A percentile compares a stretch with the other conserved stretches of the same genome.
Evolutionary conservation across 2,329 filamentous ascomycete species (phyloP).

Genomic region (Pyrenochaeta sp.): DNA sequence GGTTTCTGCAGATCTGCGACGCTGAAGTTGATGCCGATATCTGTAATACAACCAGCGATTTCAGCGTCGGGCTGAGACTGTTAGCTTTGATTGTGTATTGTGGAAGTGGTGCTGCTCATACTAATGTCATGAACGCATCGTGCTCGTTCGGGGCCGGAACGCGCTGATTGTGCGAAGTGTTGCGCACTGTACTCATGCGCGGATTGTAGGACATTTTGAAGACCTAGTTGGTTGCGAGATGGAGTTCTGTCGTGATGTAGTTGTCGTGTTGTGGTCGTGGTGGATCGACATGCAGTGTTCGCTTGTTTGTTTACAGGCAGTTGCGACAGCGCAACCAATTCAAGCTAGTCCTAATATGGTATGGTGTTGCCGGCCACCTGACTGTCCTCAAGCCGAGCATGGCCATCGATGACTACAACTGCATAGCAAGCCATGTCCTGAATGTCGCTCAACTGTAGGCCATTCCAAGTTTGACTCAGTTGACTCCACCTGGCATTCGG

Average conservation of each 20-base stretch:
- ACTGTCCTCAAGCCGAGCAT: too few species aligned
- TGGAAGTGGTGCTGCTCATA: conserved; percentile 28
- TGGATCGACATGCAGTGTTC: conserved; percentile 5
- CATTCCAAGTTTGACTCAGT: too few species aligned
- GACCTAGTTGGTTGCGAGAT: too few species aligned
- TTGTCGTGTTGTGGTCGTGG: conserved; percentile 3
- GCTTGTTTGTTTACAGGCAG: conserved; percentile 26
- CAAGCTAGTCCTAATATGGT: too few species aligned
- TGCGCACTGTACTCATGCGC: conserved; percentile 59
- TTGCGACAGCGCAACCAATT: too few species aligned
- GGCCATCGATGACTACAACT: too few species aligned
- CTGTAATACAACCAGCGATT: conserved; percentile 95
- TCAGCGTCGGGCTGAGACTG: conserved; percentile 69
- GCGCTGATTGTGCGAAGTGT: conserved; percentile 50
- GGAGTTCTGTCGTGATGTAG: conserved; percentile 3
- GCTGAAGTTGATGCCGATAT: conserved; percentile 91
- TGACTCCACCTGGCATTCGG: background rate
- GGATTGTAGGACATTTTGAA: conserved; percentile 57
- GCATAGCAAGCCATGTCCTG: too few species aligned
- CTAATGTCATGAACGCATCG: conserved; percentile 61
- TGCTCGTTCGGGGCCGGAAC: conserved; percentile 52
- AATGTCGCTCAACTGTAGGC: too few species aligned
- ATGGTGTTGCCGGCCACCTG: too few species aligned
- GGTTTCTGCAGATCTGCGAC: conserved; percentile 90
- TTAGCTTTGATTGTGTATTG: conserved; percentile 22